These are phyloP conservation scores for Prunus yedoensis DNA, from an alignment of 331 rosid species.

Conservation along the genomic window DNA sequence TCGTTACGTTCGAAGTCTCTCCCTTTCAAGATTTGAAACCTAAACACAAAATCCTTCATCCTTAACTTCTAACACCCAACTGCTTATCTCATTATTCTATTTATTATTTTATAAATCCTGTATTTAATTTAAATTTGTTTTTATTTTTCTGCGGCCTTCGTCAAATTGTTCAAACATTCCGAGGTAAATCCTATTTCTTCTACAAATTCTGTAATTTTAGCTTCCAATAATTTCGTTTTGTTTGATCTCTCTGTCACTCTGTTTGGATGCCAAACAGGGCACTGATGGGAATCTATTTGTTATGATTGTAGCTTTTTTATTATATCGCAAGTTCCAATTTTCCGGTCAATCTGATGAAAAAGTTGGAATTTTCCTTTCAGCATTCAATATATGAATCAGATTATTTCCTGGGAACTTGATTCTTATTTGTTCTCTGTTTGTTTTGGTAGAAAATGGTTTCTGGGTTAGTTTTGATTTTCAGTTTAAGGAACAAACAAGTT, in stretches of 20 bases:
- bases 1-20: conserved; percentile 1
- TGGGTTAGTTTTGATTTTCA: not conserved
- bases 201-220: not conserved
- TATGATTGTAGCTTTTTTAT: not conserved
- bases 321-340: not conserved
- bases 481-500: not conserved
- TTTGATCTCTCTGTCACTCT: conserved; percentile 12
- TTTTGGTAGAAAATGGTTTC: conserved; percentile 8
- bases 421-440: not conserved
- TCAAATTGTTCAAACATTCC: not conserved
- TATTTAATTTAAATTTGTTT: not conserved
- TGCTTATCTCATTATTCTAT: not conserved
- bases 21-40: conserved; percentile 4
- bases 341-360: not conserved
- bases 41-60: not conserved
- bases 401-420: not conserved
- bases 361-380: no score
- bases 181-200: not conserved
- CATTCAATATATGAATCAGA: not conserved
- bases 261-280: not conserved
- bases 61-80: not conserved
- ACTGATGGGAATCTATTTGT: not conserved
- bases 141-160: not conserved
- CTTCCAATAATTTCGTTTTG: not conserved
- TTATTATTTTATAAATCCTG: not conserved